These are phyloP conservation scores for Eragrostis tef DNA, from an alignment of 202 grass and related monocot genomes.

Conservation along the genomic window DNA sequence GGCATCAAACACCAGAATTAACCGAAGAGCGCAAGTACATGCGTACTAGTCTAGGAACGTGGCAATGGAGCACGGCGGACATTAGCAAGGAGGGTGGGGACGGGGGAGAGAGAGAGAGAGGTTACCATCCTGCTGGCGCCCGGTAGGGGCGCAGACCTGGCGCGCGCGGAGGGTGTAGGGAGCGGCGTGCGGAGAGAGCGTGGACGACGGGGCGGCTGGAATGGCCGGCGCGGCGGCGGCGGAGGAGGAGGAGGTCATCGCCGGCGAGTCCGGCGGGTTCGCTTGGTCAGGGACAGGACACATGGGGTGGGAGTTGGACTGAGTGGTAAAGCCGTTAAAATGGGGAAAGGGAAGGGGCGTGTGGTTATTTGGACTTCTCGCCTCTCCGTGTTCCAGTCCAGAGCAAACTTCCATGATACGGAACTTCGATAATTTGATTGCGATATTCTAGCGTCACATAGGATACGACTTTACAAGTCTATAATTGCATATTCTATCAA, in stretches of 20 bases:
- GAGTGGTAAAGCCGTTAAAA: conserved; percentile 5
- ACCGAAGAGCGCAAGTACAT: neutral
- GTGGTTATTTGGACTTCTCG: neutral
- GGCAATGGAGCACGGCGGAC: neutral
- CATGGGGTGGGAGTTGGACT: neutral
- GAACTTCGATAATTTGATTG: too few relatives aligned
- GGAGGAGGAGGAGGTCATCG: conserved; percentile 43
- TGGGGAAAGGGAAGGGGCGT: neutral
- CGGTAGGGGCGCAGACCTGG: conserved; percentile 26
- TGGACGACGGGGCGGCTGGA: conserved; percentile 22
- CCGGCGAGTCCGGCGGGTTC: conserved; percentile 32
- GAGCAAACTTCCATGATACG: neutral
- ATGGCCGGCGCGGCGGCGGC: conserved; percentile 3
- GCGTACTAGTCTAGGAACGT: neutral
- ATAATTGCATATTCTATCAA: too few relatives aligned
- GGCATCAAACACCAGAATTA: conserved; percentile 1
- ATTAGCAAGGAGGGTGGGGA: neutral
- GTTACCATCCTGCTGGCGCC: conserved; percentile 41
- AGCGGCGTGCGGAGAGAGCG: conserved; percentile 61
- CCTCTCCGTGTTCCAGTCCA: neutral
- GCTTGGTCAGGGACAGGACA: neutral
- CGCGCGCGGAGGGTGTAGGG: conserved; percentile 46
- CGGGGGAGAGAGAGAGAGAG: conserved; percentile 5
- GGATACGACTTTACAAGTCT: too few relatives aligned
- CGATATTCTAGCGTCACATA: too few relatives aligned